These are phyloP conservation scores for Rosa chinensis DNA, from an alignment of 306 rosid species.

Conservation along the genomic window DNA sequence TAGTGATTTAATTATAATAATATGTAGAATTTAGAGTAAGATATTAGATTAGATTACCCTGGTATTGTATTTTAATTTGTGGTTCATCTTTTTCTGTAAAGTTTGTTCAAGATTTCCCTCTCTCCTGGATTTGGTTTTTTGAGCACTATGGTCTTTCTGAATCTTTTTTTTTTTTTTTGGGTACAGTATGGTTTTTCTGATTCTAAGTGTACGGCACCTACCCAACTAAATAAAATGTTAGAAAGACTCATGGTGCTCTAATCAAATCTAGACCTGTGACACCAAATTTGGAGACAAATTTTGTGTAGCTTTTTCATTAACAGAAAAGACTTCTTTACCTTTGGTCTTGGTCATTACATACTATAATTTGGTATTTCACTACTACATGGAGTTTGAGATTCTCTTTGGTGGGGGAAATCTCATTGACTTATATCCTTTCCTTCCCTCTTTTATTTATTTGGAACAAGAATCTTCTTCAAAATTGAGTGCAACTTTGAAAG, in stretches of 20 bases:
- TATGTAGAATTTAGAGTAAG: constrained; percentile 30
- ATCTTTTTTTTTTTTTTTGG: constrained; percentile 17
- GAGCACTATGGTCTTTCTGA: constrained; percentile 40
- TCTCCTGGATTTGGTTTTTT: constrained; percentile 31
- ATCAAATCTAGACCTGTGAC: constrained; percentile 24
- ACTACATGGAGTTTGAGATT: constrained; percentile 29
- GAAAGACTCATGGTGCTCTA: constrained; percentile 19
- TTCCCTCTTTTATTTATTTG: constrained; percentile 18
- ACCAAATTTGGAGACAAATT: constrained; percentile 27
- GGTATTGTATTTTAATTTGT: constrained; percentile 6
- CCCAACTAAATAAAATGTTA: constrained; percentile 22
- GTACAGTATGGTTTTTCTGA: constrained; percentile 26
- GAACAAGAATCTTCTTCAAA: constrained; percentile 37
- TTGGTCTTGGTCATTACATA: constrained; percentile 23
- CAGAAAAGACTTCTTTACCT: constrained; percentile 29
- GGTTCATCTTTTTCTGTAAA: constrained; percentile 6
- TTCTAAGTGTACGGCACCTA: constrained; percentile 55
- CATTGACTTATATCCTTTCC: constrained; percentile 28
- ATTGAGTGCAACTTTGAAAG: constrained; percentile 33
- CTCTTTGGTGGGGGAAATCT: constrained; percentile 35
- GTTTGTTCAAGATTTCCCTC: background rate
- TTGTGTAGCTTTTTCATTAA: constrained; percentile 19
- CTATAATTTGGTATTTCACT: constrained; percentile 11
- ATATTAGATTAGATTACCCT: constrained; percentile 46
- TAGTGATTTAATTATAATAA: constrained; percentile 25